Base-by-base conservation (phyloP, 805 yeast species). In the Hanseniaspora jakobsenii region DNA sequence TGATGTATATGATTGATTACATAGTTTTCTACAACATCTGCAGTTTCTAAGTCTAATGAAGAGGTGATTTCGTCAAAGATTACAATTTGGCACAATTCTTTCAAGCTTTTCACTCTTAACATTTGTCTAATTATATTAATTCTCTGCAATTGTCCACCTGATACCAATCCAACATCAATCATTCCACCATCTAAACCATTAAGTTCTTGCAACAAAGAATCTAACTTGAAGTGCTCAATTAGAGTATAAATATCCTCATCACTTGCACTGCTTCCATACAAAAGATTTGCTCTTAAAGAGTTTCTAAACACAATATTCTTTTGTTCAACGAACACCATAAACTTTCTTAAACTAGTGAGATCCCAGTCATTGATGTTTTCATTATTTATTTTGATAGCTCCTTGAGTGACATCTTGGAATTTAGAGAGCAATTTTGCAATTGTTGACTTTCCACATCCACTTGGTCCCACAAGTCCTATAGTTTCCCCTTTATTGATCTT, bases 381-480 rank as follows among this genome's bases (percentile, higher is more conserved):
- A 0, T 71, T 75, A 32, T 67, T 72, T 7, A 80, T 49, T 8
- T 55, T 53, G 2, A 80, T 61, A 0, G 61, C 43, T 0, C 73
- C 70, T 0, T 60, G 50, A 3, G 32, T 34, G 2, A 60, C 51
- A 2, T 67, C 62, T 1, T 57, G 57, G 48, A 87, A 59, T 39
- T 79, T 64, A 1, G 77, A 59, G 0, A 87, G 50, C 10, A 87
- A 52, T 1, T 69, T 64, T 0, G 75, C 61, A 1, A 89, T 49
- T 0, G 97, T 85, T 0, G 95, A 81, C 59, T 91, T 91, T 0
- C 99, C 99, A 12, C 80, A 71, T 0, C 99, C 99, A 2, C 96
- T 83, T 28, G 72, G 75, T 0, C 98, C 99, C 3, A 78, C 73
- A 1, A 91, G 59, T 0, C 83, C 91, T 17, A 81, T 65, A 0